Conservation (phyloP, 2,329 filamentous ascomycete genomes). For the Microdochium bolleyi region DNA sequence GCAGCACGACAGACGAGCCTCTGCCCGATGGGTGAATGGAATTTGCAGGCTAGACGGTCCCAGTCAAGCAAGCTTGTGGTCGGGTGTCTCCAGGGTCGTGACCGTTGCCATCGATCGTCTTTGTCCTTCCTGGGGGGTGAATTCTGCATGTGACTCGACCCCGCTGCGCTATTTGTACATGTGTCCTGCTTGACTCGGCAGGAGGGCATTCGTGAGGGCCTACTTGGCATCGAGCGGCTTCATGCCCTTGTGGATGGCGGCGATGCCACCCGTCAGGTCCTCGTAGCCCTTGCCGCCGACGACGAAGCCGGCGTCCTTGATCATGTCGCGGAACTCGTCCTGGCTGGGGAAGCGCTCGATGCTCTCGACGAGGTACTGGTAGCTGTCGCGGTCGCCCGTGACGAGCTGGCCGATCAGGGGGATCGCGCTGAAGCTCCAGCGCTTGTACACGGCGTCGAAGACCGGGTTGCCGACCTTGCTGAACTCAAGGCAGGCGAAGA, state of each 20-base stretch:
- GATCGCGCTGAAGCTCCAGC: slow-evolving; percentile 92
- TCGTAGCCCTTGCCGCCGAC: slow-evolving; percentile 80
- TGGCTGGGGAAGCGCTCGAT: slow-evolving; percentile 91
- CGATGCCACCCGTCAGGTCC: slow-evolving; percentile 85
- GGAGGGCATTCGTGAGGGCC: no score
- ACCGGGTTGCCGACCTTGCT: slow-evolving; percentile 70
- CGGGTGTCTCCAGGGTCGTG: no score
- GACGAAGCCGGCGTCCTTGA: slow-evolving; percentile 74
- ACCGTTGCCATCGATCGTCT: no score
- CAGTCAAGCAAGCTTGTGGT: no score
- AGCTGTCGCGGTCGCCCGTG: slow-evolving; percentile 87
- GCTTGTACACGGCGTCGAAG: slow-evolving; percentile 82
- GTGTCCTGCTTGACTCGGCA: no score
- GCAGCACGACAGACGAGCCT: no score
- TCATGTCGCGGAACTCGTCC: slow-evolving; percentile 76
- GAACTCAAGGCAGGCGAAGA: slow-evolving; percentile 96
- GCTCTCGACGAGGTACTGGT: slow-evolving; percentile 97
- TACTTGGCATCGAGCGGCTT: slow-evolving; percentile 50
- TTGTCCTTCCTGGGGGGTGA: no score
- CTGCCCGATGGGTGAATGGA: no score
- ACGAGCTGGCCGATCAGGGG: slow-evolving; percentile 93
- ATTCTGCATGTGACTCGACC: no score
- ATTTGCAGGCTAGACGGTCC: no score
- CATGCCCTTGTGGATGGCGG: slow-evolving; percentile 92
- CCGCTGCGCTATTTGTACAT: no score